Conservation (phyloP, 2,329 filamentous ascomycete genomes). For the Hypomyces rosellus region DNA sequence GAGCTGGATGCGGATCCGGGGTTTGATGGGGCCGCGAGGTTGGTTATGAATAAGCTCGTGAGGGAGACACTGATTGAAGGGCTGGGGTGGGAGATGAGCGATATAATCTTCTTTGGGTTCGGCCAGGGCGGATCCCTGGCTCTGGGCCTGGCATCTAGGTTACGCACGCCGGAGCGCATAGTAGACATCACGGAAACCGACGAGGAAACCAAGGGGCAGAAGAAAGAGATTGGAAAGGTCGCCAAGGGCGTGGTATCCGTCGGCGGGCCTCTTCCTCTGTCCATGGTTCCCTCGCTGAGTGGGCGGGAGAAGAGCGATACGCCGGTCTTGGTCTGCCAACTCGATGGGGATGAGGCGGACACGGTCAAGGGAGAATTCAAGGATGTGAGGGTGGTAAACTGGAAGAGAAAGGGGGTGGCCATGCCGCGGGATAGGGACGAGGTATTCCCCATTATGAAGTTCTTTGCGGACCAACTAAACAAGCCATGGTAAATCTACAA, state of each 20-base stretch:
- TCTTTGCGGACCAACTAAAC: conserved; percentile 58
- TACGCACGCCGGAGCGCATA: conserved; percentile 31
- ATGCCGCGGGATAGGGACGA: conserved; percentile 84
- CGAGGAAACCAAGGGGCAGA: background rate
- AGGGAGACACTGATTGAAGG: conserved; percentile 42
- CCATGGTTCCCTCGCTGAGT: conserved; percentile 42
- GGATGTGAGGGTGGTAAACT: conserved; percentile 61
- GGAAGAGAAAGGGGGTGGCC: conserved; percentile 63
- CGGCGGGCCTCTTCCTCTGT: conserved; percentile 51
- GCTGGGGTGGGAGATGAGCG: conserved; percentile 53
- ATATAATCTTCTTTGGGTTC: conserved; percentile 60
- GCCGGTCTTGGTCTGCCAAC: conserved; percentile 53
- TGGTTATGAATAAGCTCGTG: conserved; percentile 48
- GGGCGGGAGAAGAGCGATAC: conserved; percentile 52
- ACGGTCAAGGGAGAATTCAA: conserved; percentile 59
- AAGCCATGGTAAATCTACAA: background rate
- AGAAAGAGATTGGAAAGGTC: conserved; percentile 11
- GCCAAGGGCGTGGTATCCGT: conserved; percentile 57
- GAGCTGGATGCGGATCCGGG: conserved; percentile 57
- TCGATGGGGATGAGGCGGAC: conserved; percentile 59
- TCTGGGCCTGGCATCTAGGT: conserved; percentile 45
- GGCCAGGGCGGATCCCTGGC: conserved; percentile 62
- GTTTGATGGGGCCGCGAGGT: conserved; percentile 41
- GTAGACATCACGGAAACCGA: conserved; percentile 25
- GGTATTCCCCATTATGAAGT: conserved; percentile 86